phyloP scores from a whole-genome alignment of 2,329 filamentous ascomycete genomes.

The Cladosporium sphaerospermum region DNA sequence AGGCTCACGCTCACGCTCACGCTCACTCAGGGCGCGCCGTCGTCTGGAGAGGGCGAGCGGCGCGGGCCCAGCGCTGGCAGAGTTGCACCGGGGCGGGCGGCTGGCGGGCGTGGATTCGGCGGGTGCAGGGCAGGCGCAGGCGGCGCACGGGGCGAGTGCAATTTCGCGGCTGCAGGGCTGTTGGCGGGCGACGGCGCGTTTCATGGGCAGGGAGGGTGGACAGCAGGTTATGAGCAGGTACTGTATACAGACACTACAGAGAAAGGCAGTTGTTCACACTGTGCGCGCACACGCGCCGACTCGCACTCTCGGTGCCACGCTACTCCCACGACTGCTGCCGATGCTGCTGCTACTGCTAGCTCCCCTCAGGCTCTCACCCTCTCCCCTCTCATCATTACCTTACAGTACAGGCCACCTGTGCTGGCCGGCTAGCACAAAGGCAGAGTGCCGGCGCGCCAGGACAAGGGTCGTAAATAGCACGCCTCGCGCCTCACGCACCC shows the following conservation, averaged over 20 bases:
- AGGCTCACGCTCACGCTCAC: not conserved
- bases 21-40: no score
- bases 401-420: not conserved
- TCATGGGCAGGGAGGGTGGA: no score
- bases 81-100: not conserved
- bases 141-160: not conserved
- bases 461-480: conserved; percentile 7
- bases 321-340: not conserved
- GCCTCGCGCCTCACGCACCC: not conserved
- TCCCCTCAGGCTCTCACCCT: not conserved
- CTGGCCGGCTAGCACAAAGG: not conserved
- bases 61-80: not conserved
- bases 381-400: not conserved
- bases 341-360: not conserved
- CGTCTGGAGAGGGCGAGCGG: not conserved
- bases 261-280: not conserved
- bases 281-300: not conserved
- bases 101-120: not conserved
- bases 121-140: not conserved
- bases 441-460: not conserved
- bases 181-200: no score
- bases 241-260: not conserved
- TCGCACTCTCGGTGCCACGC: not conserved
- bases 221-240: no score
- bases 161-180: conserved; percentile 5